Percentiles rank a stretch among this genome's conserved stretches.
Conservation (phyloP, 345 rosid genomes). For the Citrus maxima region DNA sequence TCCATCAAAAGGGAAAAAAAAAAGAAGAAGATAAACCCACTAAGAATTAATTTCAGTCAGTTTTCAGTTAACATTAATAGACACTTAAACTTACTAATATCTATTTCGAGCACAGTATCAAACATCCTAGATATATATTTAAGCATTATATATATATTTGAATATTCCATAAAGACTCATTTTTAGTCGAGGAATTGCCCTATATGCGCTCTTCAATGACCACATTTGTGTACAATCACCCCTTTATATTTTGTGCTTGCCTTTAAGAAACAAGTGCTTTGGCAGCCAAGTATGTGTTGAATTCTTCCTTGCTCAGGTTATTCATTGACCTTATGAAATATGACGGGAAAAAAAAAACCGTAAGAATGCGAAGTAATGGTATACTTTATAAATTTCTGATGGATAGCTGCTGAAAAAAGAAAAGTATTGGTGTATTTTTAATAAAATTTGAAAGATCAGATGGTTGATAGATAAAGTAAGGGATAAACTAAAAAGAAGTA, state of each 20-base stretch:
- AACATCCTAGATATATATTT: constrained; percentile 8
- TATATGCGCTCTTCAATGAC: constrained; percentile 89
- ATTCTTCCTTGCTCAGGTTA: too few relatives aligned
- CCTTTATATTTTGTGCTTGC: constrained; percentile 89
- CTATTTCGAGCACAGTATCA: background rate
- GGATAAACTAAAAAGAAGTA: too few relatives aligned
- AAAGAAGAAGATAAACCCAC: constrained; percentile 12
- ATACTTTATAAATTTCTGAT: too few relatives aligned
- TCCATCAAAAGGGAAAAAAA: constrained; percentile 19
- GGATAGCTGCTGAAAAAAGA: too few relatives aligned
- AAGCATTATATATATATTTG: background rate
- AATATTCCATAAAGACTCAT: constrained; percentile 45
- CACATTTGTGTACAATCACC: constrained; percentile 85
- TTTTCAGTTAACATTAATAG: constrained; percentile 22
- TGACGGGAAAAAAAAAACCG: too few relatives aligned
- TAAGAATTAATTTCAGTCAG: constrained; percentile 19
- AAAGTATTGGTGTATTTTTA: too few relatives aligned
- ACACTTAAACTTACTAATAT: constrained; percentile 13
- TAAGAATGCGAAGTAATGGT: too few relatives aligned
- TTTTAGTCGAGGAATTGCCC: constrained; percentile 29
- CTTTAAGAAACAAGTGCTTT: constrained; percentile 40
- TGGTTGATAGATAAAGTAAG: too few relatives aligned
- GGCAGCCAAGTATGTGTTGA: too few relatives aligned
- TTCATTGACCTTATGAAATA: too few relatives aligned
- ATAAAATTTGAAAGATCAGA: too few relatives aligned